Evolutionary conservation across 495 filamentous ascomycete species (phyloP).

Genomic region (Penicillium malachiteum): DNA sequence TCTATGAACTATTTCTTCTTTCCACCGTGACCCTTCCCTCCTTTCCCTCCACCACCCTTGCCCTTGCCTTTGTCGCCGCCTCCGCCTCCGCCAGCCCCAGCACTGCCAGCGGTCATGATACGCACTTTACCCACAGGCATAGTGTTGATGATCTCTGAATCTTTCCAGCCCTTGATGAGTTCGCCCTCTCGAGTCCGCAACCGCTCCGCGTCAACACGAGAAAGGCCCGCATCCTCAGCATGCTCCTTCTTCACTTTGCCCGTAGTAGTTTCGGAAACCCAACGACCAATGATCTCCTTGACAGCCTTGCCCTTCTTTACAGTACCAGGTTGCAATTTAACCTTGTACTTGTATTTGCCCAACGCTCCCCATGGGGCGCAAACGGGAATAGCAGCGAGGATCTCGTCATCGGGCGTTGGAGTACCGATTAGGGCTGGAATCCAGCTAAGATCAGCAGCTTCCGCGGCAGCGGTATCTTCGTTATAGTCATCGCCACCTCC

Average conservation of each 20-base stretch:
- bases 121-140: conserved; percentile 85
- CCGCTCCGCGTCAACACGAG: conserved; percentile 66
- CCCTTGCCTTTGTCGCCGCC: conserved; percentile 49
- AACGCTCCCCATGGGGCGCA: conserved; percentile 90
- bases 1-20: conserved; percentile 11
- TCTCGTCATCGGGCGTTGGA: conserved; percentile 77
- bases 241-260: conserved; percentile 51
- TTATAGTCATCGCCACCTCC: conserved; percentile 59
- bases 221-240: conserved; percentile 49
- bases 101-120: conserved; percentile 63
- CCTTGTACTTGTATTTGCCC: conserved; percentile 77
- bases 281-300: conserved; percentile 77
- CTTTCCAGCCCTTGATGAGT: conserved; percentile 74
- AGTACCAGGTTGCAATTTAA: conserved; percentile 85
- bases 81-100: conserved; percentile 40
- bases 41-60: conserved; percentile 30
- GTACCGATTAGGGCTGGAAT: conserved; percentile 76
- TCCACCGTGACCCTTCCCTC: conserved; percentile 4
- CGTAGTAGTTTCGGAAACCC: conserved; percentile 56
- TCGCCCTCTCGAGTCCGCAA: conserved; percentile 83
- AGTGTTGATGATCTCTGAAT: conserved; percentile 75
- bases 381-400: conserved; percentile 84
- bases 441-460: conserved; percentile 50
- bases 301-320: conserved; percentile 95
- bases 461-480: conserved; percentile 47